A percentile compares a stretch with the other conserved stretches of the same genome.
Conservation (phyloP, 1,139 yeast genomes). For the Diutina sp. region DNA sequence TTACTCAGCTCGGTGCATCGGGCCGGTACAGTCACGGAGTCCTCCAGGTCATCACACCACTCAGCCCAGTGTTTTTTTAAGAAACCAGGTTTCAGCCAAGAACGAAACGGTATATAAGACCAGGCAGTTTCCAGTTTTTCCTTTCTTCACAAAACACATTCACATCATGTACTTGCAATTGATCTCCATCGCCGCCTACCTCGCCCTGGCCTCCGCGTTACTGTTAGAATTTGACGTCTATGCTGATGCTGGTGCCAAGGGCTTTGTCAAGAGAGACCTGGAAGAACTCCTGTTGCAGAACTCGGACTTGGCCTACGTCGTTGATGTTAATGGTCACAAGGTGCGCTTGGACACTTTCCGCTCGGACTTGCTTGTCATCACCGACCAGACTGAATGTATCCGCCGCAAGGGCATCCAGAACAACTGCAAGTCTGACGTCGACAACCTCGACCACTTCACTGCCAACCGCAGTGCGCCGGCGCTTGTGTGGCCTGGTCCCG, state of each 20-base stretch:
- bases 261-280: not conserved
- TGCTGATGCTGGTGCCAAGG: not conserved
- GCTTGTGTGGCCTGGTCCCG: not conserved
- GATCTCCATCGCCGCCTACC: not conserved
- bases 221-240: not conserved
- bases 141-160: not conserved
- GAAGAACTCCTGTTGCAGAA: not conserved
- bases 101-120: not conserved
- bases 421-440: not conserved
- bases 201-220: not conserved
- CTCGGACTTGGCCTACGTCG: not conserved
- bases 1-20: not conserved
- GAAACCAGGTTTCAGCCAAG: too few relatives aligned
- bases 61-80: not conserved
- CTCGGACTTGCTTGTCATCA: not conserved
- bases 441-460: not conserved
- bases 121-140: not conserved
- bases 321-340: not conserved
- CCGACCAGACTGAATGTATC: not conserved
- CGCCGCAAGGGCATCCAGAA: not conserved
- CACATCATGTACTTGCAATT: not conserved
- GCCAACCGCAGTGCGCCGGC: not conserved
- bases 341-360: not conserved
- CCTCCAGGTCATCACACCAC: not conserved
- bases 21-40: not conserved